phyloP scores from a whole-genome alignment of 2,329 filamentous ascomycete genomes.

The Stylonectria norvegica region DNA sequence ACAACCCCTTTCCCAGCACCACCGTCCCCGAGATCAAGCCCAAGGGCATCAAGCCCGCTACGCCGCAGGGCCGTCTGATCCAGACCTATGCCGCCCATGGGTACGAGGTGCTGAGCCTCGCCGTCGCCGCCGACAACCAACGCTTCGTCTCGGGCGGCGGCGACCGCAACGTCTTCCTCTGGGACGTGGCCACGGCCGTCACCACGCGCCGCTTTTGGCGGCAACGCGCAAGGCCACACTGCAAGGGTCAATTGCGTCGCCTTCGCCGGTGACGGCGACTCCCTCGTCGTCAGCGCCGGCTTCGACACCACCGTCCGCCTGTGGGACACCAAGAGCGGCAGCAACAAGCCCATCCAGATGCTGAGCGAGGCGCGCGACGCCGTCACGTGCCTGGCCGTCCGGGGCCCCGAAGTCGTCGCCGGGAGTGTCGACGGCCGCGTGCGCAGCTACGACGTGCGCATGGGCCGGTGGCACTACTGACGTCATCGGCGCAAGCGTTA shows the following conservation, averaged over 20 bases:
- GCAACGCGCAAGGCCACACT: slow-evolving; percentile 59
- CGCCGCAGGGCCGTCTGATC: slow-evolving; percentile 61
- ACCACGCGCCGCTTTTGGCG: slow-evolving; percentile 73
- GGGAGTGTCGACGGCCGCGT: slow-evolving; percentile 84
- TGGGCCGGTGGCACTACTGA: slow-evolving; percentile 69
- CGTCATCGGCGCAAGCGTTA: slow-evolving; percentile 68
- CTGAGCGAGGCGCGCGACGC: slow-evolving; percentile 71
- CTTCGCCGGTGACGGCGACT: slow-evolving; percentile 74
- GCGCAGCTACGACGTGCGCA: slow-evolving; percentile 76
- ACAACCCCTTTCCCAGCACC: slow-evolving; percentile 65
- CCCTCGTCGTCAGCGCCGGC: slow-evolving; percentile 67
- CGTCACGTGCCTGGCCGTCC: slow-evolving; percentile 50
- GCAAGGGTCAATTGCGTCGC: slow-evolving; percentile 73
- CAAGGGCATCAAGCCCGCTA: slow-evolving; percentile 24
- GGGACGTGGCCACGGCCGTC: slow-evolving; percentile 82
- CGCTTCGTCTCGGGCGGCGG: slow-evolving; percentile 85
- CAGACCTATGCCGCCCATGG: slow-evolving; percentile 88
- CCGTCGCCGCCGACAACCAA: slow-evolving; percentile 72
- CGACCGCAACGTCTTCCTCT: slow-evolving; percentile 86
- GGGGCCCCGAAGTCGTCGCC: slow-evolving; percentile 58
- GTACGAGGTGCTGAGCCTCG: slow-evolving; percentile 83
- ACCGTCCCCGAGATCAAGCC: slow-evolving; percentile 30
- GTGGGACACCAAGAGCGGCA: slow-evolving; percentile 63
- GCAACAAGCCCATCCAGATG: slow-evolving; percentile 65
- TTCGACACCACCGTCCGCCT: slow-evolving; percentile 73